Base-by-base conservation (phyloP, 495 filamentous ascomycete genomes). In the Neurospora discreta region DNA sequence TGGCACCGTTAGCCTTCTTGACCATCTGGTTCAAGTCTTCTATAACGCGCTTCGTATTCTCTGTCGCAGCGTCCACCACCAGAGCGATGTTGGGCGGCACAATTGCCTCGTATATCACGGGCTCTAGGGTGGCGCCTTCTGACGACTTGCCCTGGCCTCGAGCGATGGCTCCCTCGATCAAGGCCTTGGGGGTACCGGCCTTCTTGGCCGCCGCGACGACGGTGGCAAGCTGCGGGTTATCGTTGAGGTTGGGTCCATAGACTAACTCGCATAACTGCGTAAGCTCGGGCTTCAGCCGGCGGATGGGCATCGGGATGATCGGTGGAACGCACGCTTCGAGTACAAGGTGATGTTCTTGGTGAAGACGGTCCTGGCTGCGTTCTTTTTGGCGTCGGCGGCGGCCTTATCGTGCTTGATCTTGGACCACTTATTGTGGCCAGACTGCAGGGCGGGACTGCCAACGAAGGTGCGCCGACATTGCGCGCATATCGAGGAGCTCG, bases 401-500 rank as follows among this genome's bases (percentile, higher is more conserved):
- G 88, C 92, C 80, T 99, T 99, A 82, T 94, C 92, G 79, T 99
- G 96, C 74, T 89, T 91, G 81, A 98, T 98, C 74, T 94, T 95
- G 42, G 93, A 92, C 95, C 95, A 99, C 78, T 91, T 89, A 79
- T 89, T 97, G 81, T 97, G 93, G 41, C 94, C 94, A 60, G 91
- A 91, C 39, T 81, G 80, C 8, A 84, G 74, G 6, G 74, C 39
- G 3, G 86, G 68, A 23, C 84, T 85, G 23, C 85, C 85, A 39
- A 85, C 83, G 77, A 94, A 90, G 69, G 81, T 69, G 26, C 82
- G 80, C 26, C 81, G 52, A 73, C 84, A 87, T 79, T 77, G 76
- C 16, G 81, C 77, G 79, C 85, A 87, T 70, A 83, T 72, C 36
- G 71, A 69, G 26, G 75, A 26, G 67, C 69, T 58, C 71, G 71